Conservation (phyloP, 768 basidiomycete genomes). For the Agrocybe praecox region DNA sequence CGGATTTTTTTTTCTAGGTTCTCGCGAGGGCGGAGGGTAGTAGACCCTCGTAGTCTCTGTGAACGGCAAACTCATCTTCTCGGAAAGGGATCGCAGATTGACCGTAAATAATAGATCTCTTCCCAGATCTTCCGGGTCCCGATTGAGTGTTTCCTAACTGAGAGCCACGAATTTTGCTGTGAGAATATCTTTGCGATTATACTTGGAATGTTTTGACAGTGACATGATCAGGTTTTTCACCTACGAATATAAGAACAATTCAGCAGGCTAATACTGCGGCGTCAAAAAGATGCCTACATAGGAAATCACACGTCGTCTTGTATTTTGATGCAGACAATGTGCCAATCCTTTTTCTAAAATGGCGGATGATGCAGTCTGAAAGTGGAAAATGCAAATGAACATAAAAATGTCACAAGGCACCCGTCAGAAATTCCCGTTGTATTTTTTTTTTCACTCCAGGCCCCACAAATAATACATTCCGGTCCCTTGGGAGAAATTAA, state of each 20-base stretch:
- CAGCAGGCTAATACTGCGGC: constrained; percentile 11
- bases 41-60: constrained; percentile 17
- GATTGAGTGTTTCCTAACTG: constrained; percentile 10
- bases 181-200: constrained; percentile 12
- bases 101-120: constrained; percentile 2
- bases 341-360: constrained; percentile 18
- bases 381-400: background rate
- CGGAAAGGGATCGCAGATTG: constrained; percentile 19
- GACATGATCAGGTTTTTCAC: constrained; percentile 18
- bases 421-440: background rate
- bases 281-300: constrained; percentile 14
- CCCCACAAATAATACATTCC: background rate
- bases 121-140: constrained; percentile 13
- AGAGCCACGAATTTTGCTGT: background rate
- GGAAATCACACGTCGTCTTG: constrained; percentile 30
- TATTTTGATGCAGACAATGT: constrained; percentile 24
- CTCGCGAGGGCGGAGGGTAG: constrained; percentile 13
- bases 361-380: constrained; percentile 9
- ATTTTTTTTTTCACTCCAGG: background rate
- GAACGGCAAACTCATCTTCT: constrained; percentile 19
- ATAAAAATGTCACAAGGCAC: background rate
- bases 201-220: constrained; percentile 14
- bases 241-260: constrained; percentile 3
- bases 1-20: constrained; percentile 11
- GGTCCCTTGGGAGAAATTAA: background rate